These are phyloP conservation scores for Pythium pectinolyticum DNA, from an alignment of 352 stramenopile species.

Conservation along the genomic window DNA sequence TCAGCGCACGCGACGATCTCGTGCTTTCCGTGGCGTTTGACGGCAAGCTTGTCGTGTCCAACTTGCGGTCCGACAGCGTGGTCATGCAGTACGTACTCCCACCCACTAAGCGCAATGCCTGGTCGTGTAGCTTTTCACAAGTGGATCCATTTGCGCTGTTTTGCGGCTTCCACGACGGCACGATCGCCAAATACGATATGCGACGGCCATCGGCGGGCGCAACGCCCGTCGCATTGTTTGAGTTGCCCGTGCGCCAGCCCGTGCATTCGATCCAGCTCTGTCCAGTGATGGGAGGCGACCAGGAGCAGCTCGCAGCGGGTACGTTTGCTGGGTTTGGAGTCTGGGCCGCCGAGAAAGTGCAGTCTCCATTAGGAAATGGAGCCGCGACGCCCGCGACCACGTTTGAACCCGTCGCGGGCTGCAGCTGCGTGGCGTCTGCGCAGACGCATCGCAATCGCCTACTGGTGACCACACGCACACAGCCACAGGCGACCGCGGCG, in stretches of 20 bases:
- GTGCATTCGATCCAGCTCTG: constrained; percentile 23
- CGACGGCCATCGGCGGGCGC: constrained; percentile 6
- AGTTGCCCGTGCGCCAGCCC: constrained; percentile 17
- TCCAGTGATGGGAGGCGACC: constrained; percentile 2
- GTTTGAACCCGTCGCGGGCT: constrained; percentile 11
- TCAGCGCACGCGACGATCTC: constrained; percentile 35
- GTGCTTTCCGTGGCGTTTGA: constrained; percentile 63
- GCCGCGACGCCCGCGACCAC: neutral
- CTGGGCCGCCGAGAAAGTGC: constrained; percentile 12
- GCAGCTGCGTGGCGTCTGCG: constrained; percentile 3
- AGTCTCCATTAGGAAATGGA: neutral
- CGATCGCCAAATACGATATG: constrained; percentile 25
- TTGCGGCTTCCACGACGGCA: constrained; percentile 27
- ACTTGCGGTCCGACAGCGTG: constrained; percentile 42
- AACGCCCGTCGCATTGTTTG: constrained; percentile 4
- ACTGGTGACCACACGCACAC: constrained; percentile 16
- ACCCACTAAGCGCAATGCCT: constrained; percentile 38
- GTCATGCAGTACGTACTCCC: constrained; percentile 42
- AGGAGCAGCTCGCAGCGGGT: constrained; percentile 18
- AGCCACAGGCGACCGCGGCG: constrained; percentile 10
- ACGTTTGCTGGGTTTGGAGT: constrained; percentile 24
- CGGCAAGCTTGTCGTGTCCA: constrained; percentile 52
- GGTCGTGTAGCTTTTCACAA: constrained; percentile 22
- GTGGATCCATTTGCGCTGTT: constrained; percentile 23
- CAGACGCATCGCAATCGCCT: constrained; percentile 10